Evolutionary conservation across 2,329 filamentous ascomycete genomes (phyloP).

Genomic region (Bipolaris gigantea): DNA sequence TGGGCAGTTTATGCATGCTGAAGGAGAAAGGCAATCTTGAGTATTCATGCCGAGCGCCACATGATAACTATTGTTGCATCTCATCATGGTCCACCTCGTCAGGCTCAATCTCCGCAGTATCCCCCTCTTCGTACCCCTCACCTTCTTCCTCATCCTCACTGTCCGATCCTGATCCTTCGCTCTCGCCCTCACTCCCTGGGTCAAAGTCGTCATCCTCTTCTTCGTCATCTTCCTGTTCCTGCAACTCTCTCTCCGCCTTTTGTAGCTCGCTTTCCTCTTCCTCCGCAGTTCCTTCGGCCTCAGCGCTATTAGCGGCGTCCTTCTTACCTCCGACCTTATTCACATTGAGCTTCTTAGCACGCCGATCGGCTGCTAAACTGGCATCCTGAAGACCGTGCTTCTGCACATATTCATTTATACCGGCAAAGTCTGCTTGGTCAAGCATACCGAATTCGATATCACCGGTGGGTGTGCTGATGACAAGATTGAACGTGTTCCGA

Average conservation of each 20-base stretch:
- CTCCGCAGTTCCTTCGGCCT: conserved; percentile 17
- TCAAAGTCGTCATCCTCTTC: conserved; percentile 49
- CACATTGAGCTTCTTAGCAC: conserved; percentile 62
- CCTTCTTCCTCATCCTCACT: conserved; percentile 40
- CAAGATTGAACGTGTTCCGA: conserved; percentile 67
- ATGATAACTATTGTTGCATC: conserved; percentile 26
- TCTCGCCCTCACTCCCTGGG: conserved; percentile 47
- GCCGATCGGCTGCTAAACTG: conserved; percentile 61
- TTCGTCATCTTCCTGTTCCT: conserved; percentile 46
- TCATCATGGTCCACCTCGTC: conserved; percentile 29
- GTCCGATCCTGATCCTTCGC: conserved; percentile 44
- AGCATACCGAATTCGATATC: conserved; percentile 68
- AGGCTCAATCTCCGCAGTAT: conserved; percentile 21
- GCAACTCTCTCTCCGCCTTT: conserved; percentile 43
- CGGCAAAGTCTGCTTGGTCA: conserved; percentile 64
- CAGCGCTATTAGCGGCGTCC: conserved; percentile 17
- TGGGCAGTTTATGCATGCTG: neutral
- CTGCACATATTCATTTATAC: conserved; percentile 65
- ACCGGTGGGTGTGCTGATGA: conserved; percentile 56
- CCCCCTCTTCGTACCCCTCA: conserved; percentile 38
- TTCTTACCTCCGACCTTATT: conserved; percentile 43
- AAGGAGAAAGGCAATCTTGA: neutral
- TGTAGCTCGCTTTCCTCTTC: conserved; percentile 46
- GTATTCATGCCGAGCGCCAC: neutral
- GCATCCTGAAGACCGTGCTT: conserved; percentile 64